These are phyloP conservation scores for Trametes pubescens DNA, from an alignment of 1,284 basidiomycete genomes.

Conservation along the genomic window DNA sequence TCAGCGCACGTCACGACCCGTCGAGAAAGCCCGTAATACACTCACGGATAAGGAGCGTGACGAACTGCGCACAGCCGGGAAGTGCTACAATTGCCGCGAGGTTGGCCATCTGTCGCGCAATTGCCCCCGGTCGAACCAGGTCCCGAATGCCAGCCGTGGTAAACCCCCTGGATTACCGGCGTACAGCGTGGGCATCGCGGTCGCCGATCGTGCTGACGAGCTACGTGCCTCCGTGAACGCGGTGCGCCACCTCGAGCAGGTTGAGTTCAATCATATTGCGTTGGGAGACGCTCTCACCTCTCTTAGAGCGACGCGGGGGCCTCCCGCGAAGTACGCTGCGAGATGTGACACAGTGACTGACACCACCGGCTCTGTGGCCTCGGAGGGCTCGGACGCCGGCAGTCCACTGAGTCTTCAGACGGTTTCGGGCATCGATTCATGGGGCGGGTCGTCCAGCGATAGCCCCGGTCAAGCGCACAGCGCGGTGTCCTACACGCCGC, in stretches of 20 bases:
- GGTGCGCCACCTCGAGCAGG: not conserved
- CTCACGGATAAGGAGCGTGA: constrained; percentile 21
- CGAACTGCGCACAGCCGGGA: constrained; percentile 21
- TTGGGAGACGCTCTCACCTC: not conserved
- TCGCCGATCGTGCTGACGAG: constrained; percentile 1
- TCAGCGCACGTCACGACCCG: no score
- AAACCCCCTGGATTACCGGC: constrained; percentile 38
- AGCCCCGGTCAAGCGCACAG: no score
- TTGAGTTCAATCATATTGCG: constrained; percentile 4
- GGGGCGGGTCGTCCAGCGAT: no score
- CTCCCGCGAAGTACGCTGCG: not conserved
- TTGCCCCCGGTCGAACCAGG: constrained; percentile 18
- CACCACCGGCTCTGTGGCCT: not conserved
- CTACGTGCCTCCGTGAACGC: constrained; percentile 15
- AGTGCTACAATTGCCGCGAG: constrained; percentile 33
- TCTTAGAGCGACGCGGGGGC: no score
- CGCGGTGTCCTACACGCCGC: no score
- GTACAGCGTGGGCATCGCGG: constrained; percentile 26
- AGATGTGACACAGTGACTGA: not conserved
- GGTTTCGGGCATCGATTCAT: no score
- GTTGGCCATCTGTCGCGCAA: constrained; percentile 27
- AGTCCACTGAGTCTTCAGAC: no score
- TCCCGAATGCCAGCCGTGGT: constrained; percentile 5
- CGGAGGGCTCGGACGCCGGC: no score
- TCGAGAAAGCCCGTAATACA: not conserved